These are phyloP conservation scores for Tilletia caries DNA, from an alignment of 1,284 basidiomycete species.

Conservation along the genomic window DNA sequence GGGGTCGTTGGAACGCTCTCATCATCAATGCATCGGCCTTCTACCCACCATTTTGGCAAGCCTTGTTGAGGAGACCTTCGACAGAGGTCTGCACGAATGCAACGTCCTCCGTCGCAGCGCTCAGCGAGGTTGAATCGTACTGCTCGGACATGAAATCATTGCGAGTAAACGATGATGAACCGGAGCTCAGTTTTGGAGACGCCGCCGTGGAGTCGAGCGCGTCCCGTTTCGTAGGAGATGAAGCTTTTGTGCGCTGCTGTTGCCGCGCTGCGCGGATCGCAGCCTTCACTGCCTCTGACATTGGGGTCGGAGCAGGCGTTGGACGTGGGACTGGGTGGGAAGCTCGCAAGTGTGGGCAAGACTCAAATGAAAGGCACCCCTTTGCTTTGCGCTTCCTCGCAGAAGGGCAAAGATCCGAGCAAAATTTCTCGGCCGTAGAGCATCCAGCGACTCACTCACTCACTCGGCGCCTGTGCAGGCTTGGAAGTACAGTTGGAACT, in stretches of 20 bases:
- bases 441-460: no score
- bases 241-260: constrained; percentile 22
- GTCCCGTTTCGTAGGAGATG: constrained; percentile 26
- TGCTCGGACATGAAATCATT: neutral
- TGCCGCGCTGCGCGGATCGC: constrained; percentile 28
- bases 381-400: no score
- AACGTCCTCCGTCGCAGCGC: constrained; percentile 15
- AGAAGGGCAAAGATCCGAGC: no score
- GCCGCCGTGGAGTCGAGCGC: constrained; percentile 14
- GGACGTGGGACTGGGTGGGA: neutral
- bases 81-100: constrained; percentile 28
- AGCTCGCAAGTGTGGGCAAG: neutral
- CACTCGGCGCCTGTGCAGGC: no score
- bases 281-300: constrained; percentile 42
- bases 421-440: no score
- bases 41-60: constrained; percentile 28
- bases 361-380: no score
- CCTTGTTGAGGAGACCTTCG: constrained; percentile 26
- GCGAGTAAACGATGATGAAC: neutral
- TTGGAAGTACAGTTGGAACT: no score
- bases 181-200: constrained; percentile 1
- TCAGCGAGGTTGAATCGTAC: neutral
- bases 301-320: constrained; percentile 9
- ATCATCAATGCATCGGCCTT: no score
- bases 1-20: no score